Evolutionary conservation across 345 rosid genomes (phyloP).

Genomic region (Acer saccharum): DNA sequence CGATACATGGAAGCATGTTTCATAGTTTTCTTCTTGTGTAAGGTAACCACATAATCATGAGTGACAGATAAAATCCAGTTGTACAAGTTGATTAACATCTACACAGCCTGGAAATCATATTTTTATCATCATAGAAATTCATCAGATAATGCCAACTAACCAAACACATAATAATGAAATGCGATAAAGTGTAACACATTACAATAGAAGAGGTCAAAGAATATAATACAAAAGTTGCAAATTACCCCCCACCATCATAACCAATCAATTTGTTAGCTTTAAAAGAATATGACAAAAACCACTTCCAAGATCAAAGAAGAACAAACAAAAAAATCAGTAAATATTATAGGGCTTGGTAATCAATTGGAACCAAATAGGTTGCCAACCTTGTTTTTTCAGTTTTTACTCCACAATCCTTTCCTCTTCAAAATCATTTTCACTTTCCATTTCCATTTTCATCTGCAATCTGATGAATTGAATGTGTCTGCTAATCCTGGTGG

Average conservation of each 20-base stretch:
- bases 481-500: constrained; percentile 65
- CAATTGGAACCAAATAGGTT: neutral
- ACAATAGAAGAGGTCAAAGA: neutral
- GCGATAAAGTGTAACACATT: constrained; percentile 1
- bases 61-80: constrained; percentile 6
- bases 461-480: constrained; percentile 60
- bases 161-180: neutral
- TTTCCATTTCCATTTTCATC: constrained; percentile 38
- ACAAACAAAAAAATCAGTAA: constrained; percentile 1
- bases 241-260: neutral
- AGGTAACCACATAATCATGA: neutral
- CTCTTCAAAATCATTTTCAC: constrained; percentile 11
- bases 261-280: constrained; percentile 26
- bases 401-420: neutral
- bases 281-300: constrained; percentile 17
- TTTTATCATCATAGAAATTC: too few species aligned
- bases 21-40: neutral
- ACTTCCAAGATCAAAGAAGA: neutral
- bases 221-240: neutral
- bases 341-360: neutral
- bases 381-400: neutral
- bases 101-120: neutral
- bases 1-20: too few species aligned
- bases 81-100: too few species aligned
- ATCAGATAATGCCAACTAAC: neutral